A percentile compares a stretch with the other conserved stretches of the same genome.
Evolutionary conservation across 208 protist genomes (phyloP).

Genomic region (Herpetomonas tarakana): DNA sequence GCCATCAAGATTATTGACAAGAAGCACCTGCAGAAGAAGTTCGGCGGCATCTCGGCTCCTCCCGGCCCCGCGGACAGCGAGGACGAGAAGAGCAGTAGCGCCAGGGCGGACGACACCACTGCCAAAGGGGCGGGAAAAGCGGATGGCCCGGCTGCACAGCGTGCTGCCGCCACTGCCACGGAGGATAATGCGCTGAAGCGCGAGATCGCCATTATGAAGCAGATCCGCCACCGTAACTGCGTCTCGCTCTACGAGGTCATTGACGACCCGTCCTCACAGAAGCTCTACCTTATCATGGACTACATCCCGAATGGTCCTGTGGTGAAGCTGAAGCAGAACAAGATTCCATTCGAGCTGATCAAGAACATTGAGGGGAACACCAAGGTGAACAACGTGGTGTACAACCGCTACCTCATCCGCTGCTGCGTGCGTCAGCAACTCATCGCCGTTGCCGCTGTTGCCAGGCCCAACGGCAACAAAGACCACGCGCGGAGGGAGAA

Average conservation of each 20-base stretch:
- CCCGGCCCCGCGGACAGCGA: neutral
- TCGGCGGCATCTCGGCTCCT: slow-evolving; percentile 16
- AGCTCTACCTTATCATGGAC: slow-evolving; percentile 93
- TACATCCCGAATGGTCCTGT: slow-evolving; percentile 83
- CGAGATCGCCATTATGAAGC: slow-evolving; percentile 94
- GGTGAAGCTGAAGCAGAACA: slow-evolving; percentile 40
- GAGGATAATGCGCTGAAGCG: slow-evolving; percentile 40
- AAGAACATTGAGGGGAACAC: slow-evolving; percentile 20
- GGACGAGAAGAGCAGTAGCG: neutral
- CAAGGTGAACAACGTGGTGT: slow-evolving; percentile 26
- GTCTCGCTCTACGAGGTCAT: slow-evolving; percentile 95
- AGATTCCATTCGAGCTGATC: slow-evolving; percentile 20
- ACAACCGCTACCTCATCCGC: slow-evolving; percentile 32
- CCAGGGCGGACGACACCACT: neutral
- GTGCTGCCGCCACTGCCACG: neutral
- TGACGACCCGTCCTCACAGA: slow-evolving; percentile 88
- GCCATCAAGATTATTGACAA: slow-evolving; percentile 88
- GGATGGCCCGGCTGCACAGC: neutral
- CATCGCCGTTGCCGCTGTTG: neutral
- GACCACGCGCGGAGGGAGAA: neutral
- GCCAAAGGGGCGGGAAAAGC: neutral
- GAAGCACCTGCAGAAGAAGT: slow-evolving; percentile 54
- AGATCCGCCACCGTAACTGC: slow-evolving; percentile 94
- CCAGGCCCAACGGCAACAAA: too few species aligned
- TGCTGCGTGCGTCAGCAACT: slow-evolving; percentile 30